Conservation (phyloP, 257 asterid genomes). For the Leptodermis oblonga region DNA sequence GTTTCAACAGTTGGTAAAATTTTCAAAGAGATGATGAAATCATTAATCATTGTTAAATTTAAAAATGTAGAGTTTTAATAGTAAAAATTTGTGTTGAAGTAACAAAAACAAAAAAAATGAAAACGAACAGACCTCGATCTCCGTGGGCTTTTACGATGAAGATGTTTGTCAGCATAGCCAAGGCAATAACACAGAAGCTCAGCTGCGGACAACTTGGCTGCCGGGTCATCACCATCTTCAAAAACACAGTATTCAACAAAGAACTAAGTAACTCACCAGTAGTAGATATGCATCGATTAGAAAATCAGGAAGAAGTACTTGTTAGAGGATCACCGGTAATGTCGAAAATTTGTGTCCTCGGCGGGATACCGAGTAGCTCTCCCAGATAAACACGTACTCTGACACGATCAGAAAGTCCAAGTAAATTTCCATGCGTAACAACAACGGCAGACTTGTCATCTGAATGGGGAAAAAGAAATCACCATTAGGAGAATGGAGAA, state of each 20-base stretch:
- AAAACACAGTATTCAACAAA: conserved; percentile 4
- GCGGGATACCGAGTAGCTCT: conserved; percentile 64
- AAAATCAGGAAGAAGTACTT: not conserved
- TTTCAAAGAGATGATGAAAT: not conserved
- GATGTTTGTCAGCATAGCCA: conserved; percentile 63
- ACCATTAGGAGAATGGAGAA: too few relatives aligned
- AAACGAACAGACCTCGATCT: conserved; percentile 37
- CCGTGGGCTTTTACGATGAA: conserved; percentile 34
- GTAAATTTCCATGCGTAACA: conserved; percentile 84
- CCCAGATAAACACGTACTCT: conserved; percentile 56
- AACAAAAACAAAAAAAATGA: too few relatives aligned
- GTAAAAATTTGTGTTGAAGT: too few relatives aligned
- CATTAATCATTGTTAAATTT: too few relatives aligned
- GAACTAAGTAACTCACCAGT: not conserved
- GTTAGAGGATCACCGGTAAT: conserved; percentile 59
- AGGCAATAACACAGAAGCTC: conserved; percentile 60
- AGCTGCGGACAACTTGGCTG: conserved; percentile 41
- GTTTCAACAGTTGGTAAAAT: not conserved
- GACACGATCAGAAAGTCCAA: conserved; percentile 53
- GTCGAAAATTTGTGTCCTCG: conserved; percentile 66
- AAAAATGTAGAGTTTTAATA: too few relatives aligned
- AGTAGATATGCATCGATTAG: not conserved
- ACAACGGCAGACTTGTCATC: conserved; percentile 85
- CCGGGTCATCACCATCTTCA: conserved; percentile 49
- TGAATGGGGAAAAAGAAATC: conserved; percentile 21